Evolutionary conservation across 441 rosid species (phyloP).

Genomic region (Populus hybrid): DNA sequence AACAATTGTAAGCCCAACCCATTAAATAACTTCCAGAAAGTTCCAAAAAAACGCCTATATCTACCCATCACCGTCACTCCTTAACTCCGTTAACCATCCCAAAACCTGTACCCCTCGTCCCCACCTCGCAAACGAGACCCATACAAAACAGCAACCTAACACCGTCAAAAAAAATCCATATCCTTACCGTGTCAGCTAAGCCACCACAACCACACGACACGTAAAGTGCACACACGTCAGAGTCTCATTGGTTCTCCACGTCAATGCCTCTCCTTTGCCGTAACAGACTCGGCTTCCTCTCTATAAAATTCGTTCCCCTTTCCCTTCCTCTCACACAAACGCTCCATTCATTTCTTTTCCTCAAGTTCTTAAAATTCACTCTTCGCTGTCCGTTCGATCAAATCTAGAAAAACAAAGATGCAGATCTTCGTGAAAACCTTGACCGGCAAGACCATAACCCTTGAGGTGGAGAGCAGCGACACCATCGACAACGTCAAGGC

Average conservation of each 20-base stretch:
- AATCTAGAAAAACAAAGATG: slow-evolving; percentile 6
- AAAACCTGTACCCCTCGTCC: not conserved
- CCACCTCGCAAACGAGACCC: not conserved
- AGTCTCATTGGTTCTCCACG: not conserved
- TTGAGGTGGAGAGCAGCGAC: slow-evolving; percentile 23
- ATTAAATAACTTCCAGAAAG: no score
- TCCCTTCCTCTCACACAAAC: not conserved
- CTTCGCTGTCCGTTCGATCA: not conserved
- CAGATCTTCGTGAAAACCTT: slow-evolving; percentile 46
- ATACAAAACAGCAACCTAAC: not conserved
- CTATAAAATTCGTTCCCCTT: not conserved
- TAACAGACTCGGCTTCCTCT: not conserved
- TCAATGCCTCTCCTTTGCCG: not conserved
- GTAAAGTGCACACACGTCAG: not conserved
- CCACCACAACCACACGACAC: not conserved
- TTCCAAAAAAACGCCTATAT: not conserved
- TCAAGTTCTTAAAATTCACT: no score
- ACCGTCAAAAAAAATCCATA: not conserved
- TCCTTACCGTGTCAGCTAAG: not conserved
- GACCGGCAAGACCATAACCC: slow-evolving; percentile 38
- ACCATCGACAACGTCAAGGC: slow-evolving; percentile 35
- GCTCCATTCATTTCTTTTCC: no score
- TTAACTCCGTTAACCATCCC: not conserved
- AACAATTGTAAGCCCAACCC: no score
- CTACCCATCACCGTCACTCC: not conserved